These are phyloP conservation scores for Warburgia ugandensis DNA, from an alignment of 164 flowering plant species.

Conservation along the genomic window DNA sequence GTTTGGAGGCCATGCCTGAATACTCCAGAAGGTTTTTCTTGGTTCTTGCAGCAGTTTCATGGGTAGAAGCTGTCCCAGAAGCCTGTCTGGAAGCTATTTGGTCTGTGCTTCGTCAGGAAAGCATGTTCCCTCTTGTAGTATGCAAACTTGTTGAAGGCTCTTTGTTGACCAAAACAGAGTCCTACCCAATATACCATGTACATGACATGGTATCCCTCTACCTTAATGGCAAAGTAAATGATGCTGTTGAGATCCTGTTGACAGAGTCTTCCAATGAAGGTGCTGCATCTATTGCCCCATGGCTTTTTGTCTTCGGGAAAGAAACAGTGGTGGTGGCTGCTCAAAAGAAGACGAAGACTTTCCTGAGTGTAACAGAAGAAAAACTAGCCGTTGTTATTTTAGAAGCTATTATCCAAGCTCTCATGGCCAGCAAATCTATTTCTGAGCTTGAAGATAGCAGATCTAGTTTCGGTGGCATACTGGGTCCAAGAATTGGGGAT, in stretches of 20 bases:
- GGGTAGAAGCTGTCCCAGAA: slow-evolving; percentile 47
- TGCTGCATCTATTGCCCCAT: slow-evolving; percentile 30
- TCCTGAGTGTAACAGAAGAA: slow-evolving; percentile 23
- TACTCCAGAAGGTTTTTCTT: slow-evolving; percentile 31
- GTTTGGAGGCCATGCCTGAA: slow-evolving; percentile 45
- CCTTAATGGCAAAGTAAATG: slow-evolving; percentile 30
- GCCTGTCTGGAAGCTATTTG: slow-evolving; percentile 42
- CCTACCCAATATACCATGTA: slow-evolving; percentile 28
- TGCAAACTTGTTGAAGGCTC: slow-evolving; percentile 51
- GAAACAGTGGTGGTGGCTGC: slow-evolving; percentile 20
- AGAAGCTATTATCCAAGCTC: slow-evolving; percentile 29
- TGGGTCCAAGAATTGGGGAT: slow-evolving; percentile 29
- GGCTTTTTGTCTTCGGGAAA: slow-evolving; percentile 41
- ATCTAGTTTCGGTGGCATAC: slow-evolving; percentile 28
- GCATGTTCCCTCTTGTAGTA: slow-evolving; percentile 32
- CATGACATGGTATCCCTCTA: slow-evolving; percentile 46
- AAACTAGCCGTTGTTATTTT: slow-evolving; percentile 23
- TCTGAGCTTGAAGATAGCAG: slow-evolving; percentile 40
- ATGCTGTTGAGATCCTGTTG: slow-evolving; percentile 23
- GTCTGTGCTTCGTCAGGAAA: slow-evolving; percentile 31
- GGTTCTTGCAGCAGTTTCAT: slow-evolving; percentile 34
- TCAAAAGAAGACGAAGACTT: slow-evolving; percentile 22
- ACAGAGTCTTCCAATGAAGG: slow-evolving; percentile 17
- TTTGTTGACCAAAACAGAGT: slow-evolving; percentile 31
- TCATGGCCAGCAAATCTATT: slow-evolving; percentile 41